Evolutionary conservation across 441 rosid genomes (phyloP).

Genomic region (Eruca vesicaria): DNA sequence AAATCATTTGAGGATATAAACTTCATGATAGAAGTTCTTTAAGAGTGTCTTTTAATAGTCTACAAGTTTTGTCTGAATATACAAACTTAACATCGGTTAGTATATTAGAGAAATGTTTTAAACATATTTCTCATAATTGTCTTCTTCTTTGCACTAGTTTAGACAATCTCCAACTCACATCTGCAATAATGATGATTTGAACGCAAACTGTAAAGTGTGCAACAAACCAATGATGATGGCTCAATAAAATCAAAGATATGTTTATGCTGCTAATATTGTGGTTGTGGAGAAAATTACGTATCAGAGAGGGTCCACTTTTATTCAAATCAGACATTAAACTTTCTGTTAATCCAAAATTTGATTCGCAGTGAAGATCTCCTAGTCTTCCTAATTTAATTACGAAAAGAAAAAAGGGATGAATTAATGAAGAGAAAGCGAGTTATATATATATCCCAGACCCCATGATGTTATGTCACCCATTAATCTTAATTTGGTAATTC

Average conservation of each 20-base stretch:
- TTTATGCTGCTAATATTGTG: constrained; percentile 16
- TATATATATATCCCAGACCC: constrained; percentile 1
- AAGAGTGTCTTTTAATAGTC: neutral
- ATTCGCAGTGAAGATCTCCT: constrained; percentile 15
- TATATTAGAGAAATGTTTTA: no score
- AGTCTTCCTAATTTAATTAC: constrained; percentile 10
- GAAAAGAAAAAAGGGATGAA: neutral
- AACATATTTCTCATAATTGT: no score
- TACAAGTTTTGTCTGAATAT: neutral
- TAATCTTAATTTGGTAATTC: constrained; percentile 1
- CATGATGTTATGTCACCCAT: constrained; percentile 33
- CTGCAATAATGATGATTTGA: constrained; percentile 18
- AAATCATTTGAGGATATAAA: neutral
- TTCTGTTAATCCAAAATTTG: constrained; percentile 10
- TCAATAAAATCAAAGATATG: constrained; percentile 14
- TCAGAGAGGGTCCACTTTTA: constrained; percentile 27
- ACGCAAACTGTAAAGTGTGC: constrained; percentile 20
- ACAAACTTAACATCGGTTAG: neutral
- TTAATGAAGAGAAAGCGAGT: neutral
- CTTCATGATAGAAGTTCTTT: neutral
- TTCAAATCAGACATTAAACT: neutral
- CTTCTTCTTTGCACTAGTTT: neutral
- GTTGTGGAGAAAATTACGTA: constrained; percentile 23
- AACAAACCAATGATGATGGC: constrained; percentile 16
- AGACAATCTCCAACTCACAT: no score